Base-by-base conservation (phyloP, 2,329 filamentous ascomycete genomes). In the Fusarium hostae region DNA sequence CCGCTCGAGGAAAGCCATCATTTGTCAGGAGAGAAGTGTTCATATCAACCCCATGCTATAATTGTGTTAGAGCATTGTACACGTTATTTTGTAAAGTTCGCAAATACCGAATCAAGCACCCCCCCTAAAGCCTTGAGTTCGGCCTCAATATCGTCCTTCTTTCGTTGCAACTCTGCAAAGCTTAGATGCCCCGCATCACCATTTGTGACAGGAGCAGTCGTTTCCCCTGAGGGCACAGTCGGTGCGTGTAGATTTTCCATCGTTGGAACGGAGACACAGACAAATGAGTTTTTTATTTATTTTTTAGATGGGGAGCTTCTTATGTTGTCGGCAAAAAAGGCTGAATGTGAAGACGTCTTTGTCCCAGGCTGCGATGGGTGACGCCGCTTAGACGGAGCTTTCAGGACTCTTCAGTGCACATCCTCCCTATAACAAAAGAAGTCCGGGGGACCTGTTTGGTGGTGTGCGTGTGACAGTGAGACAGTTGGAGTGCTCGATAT, bases 31-130 rank as follows among this genome's bases (percentile, higher is more conserved):
- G 88, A 63, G 90, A 87, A 11, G 96, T 98, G 76, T 92, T 91
- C 96, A 99, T 99, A 77, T 92, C 91, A 58, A 97, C 95, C 47
- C 92, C 91, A 85, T 98, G 95, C 95, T 98, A 76, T 13, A 18
- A 15, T 10, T 43, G 18, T 13, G 59, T 81, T 48, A 81, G 78
- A 32, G 59, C 26, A 15, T 45, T 18, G 20, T 20, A 50, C 10
- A 18, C 37, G 16, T 4, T 11, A 16, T 15, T 28, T 8, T 7
- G n/a, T 15, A 18, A 28, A 30, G 28, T 24, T 22, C 32, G 40
- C 60, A 80, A 88, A 77, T 84, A 97, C 95, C 73, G 94, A 96
- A 73, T 94, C 93, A n/a, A 99, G 88, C 18, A 98, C 94, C 58
- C 91, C 87, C 67, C 95, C 91, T 12, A 98, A 86, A 18, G 94